phyloP scores from a whole-genome alignment of 352 stramenopile species.

The Globisporangium solare region DNA sequence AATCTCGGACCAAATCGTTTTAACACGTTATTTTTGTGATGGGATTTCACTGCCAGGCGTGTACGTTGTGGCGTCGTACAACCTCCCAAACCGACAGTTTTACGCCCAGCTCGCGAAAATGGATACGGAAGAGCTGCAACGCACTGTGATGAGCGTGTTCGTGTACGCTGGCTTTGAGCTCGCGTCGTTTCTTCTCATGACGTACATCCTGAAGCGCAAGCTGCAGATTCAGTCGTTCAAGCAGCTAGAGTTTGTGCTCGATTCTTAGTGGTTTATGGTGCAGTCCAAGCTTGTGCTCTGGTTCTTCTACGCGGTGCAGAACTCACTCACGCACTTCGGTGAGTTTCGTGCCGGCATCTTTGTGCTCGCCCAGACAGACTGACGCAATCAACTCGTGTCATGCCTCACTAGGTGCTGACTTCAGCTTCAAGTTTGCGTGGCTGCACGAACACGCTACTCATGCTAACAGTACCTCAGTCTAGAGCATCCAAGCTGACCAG shows the following conservation, averaged over 20 bases:
- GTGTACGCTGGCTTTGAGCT: constrained; percentile 33
- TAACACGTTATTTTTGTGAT: not conserved
- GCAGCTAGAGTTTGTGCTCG: constrained; percentile 28
- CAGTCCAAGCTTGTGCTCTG: constrained; percentile 23
- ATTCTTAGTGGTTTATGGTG: constrained; percentile 19
- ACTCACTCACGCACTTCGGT: constrained; percentile 25
- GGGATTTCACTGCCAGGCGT: constrained; percentile 15
- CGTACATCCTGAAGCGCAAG: constrained; percentile 19
- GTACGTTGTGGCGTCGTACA: constrained; percentile 19
- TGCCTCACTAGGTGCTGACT: not conserved
- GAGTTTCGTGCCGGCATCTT: too few relatives aligned
- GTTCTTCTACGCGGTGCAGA: constrained; percentile 17
- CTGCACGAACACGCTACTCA: not conserved
- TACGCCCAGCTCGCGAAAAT: constrained; percentile 25
- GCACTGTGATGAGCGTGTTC: constrained; percentile 27
- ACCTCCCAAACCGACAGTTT: constrained; percentile 30
- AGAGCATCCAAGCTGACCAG: too few relatives aligned
- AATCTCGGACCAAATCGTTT: not conserved
- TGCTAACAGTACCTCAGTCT: too few relatives aligned
- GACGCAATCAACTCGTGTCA: not conserved
- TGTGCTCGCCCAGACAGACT: too few relatives aligned
- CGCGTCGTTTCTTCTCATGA: constrained; percentile 24
- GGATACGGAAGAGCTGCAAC: constrained; percentile 7
- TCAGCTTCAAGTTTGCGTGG: not conserved
- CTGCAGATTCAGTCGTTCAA: constrained; percentile 22